A percentile compares a stretch with the other conserved stretches of the same genome.
Conservation (phyloP, 1,139 yeast genomes). For the Pichia sp. region DNA sequence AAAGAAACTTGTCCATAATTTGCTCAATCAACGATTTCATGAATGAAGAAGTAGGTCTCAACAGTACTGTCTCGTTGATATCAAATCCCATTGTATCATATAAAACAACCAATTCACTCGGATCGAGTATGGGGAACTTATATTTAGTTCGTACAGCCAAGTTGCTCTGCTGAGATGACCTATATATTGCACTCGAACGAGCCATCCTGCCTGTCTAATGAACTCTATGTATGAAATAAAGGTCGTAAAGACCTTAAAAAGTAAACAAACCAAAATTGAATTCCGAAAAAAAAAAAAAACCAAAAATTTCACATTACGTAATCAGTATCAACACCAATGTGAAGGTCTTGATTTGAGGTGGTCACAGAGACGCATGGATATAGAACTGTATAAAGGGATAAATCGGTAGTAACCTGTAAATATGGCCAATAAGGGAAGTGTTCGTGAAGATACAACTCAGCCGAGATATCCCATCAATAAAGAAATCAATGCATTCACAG, state of each 20-base stretch:
- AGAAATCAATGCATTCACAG: no score
- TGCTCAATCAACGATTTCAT: constrained; percentile 59
- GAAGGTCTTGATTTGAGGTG: no score
- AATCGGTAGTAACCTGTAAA: no score
- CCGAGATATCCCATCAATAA: no score
- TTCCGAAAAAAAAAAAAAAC: no score
- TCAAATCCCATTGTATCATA: constrained; percentile 30
- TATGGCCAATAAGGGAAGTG: no score
- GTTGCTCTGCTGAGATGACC: constrained; percentile 8
- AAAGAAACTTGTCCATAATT: constrained; percentile 62
- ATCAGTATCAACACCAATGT: no score
- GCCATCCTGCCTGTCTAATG: constrained; percentile 17
- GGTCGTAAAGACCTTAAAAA: not conserved
- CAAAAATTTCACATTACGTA: no score
- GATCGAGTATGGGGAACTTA: constrained; percentile 59
- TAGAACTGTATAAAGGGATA: no score
- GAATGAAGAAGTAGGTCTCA: constrained; percentile 59
- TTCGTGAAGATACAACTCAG: no score
- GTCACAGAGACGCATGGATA: no score
- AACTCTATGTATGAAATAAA: not conserved
- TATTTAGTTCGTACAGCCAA: constrained; percentile 11
- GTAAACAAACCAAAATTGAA: no score
- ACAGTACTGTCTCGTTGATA: constrained; percentile 54
- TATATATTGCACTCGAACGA: constrained; percentile 26
- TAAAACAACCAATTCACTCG: constrained; percentile 35